Evolutionary conservation across 495 filamentous ascomycete species (phyloP), one percentile per base, ranked within the genome.

Genomic region (Trypethelium eluteriae): DNA sequence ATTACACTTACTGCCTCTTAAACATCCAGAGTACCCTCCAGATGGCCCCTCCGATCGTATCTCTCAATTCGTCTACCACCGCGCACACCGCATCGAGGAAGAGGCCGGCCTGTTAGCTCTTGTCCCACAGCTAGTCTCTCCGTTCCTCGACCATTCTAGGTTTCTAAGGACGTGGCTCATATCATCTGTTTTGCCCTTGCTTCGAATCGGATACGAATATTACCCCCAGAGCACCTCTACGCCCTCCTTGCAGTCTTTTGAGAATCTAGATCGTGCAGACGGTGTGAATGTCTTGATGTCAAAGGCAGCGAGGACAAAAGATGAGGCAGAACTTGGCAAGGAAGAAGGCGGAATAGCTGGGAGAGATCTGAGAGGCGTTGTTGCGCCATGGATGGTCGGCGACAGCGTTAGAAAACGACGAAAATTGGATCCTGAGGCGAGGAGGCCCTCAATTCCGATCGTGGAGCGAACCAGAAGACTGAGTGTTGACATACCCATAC

Each of bases 351-450:
- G 74, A 66, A 79, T 82, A 49, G 76, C 89, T 66, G 86, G 84
- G 16, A 83, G 86, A 69, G 93, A 96, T 70, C 67, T 96, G 66
- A 84, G 85, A 62, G 88, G 89, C 2, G 70, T 96, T 9, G 81
- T 94, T 67, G 89, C 88, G 0, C 89, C 92, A 14, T 96, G 92
- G 92, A 82, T 93, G 63, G 88, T 88, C 72, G 89, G 88, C 44
- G 82, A 85, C 66, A 84, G 74, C 62, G 81, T 84, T 62, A 85
- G 87, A 73, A 88, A 87, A 73, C 72, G 82, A 63, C 78, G 84
- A 62, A 85, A 81, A 70, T 74, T 85, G 56, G 74, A 79, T 56
- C 53, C 62, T 25, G 59, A 49, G 32, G 53, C 32, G 14, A 66
- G 59, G n/a, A 65, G 59, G 14, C 64, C 59, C 61, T 70, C 64